Conservation (phyloP, 108 stramenopile genomes). For the Nitzschia sp. region DNA sequence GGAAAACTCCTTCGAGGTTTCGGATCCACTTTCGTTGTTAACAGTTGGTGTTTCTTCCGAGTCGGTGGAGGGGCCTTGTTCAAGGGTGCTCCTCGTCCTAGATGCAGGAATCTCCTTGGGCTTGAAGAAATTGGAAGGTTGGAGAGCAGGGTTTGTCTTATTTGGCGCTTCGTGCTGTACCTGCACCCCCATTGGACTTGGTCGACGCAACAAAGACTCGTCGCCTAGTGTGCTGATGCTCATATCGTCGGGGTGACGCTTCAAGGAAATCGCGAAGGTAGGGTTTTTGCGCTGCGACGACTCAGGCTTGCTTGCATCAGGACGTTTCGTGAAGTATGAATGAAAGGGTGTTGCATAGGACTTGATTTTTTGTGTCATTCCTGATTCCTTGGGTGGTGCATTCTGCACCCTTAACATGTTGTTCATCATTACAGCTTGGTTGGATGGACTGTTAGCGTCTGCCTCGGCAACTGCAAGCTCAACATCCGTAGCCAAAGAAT, state of each 20-base stretch:
- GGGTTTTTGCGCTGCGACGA: not conserved
- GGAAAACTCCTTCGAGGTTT: not conserved
- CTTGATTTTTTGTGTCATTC: not conserved
- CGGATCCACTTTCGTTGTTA: not conserved
- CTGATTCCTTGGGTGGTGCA: not conserved
- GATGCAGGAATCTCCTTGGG: not conserved
- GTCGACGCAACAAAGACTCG: conserved; percentile 23
- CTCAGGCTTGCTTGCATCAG: not conserved
- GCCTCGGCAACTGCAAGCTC: conserved; percentile 10
- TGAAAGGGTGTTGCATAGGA: conserved; percentile 11
- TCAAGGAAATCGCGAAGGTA: not conserved
- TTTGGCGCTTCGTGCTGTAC: conserved; percentile 5
- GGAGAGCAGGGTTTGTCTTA: not conserved
- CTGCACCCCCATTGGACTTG: not conserved
- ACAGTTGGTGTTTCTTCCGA: not conserved
- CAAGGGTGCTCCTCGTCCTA: conserved; percentile 8
- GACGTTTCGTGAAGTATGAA: conserved; percentile 7
- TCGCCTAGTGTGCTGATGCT: conserved; percentile 31
- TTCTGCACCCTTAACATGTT: not conserved
- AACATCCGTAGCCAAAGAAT: conserved; percentile 12
- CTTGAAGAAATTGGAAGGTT: not conserved
- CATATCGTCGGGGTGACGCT: not conserved
- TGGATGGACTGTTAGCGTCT: not conserved
- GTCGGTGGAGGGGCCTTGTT: conserved; percentile 9
- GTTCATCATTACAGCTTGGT: not conserved